Percentiles rank a stretch among this genome's conserved stretches.
Conservation (phyloP, 768 basidiomycete species). For the Lactarius psammicola region DNA sequence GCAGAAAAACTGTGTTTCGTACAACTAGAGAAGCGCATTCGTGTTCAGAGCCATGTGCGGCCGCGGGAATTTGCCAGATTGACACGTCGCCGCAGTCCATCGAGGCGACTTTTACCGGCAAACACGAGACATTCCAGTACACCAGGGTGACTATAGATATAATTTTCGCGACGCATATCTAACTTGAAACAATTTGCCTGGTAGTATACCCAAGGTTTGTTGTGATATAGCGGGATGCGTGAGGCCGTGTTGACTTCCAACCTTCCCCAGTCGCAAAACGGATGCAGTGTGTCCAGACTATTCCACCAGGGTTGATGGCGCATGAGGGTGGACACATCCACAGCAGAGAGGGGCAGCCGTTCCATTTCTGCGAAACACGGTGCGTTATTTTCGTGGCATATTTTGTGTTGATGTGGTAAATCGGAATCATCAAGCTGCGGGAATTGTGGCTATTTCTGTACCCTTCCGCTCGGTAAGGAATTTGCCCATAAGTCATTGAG, state of each 20-base stretch:
- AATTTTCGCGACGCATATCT: neutral
- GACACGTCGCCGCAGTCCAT: constrained; percentile 58
- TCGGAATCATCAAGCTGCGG: constrained; percentile 41
- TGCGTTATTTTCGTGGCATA: constrained; percentile 29
- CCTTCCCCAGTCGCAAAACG: constrained; percentile 46
- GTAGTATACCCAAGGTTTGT: constrained; percentile 55
- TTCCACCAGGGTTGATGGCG: constrained; percentile 42
- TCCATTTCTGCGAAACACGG: constrained; percentile 57
- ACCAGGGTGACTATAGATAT: constrained; percentile 47
- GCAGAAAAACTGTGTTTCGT: neutral
- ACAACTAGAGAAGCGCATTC: constrained; percentile 48
- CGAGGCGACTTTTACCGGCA: constrained; percentile 59
- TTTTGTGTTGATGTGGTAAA: neutral
- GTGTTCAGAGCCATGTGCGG: constrained; percentile 44
- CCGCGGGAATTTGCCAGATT: constrained; percentile 55
- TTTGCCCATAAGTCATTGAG: neutral
- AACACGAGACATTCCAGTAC: constrained; percentile 60
- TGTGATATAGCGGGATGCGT: neutral
- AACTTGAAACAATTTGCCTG: neutral
- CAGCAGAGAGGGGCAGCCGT: constrained; percentile 41
- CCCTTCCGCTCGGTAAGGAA: constrained; percentile 49
- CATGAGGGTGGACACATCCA: constrained; percentile 53
- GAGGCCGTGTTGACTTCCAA: neutral
- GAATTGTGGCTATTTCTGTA: constrained; percentile 59
- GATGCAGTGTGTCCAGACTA: constrained; percentile 47